Conservation (phyloP, 2,329 filamentous ascomycete species). For the Leptographium galeiforme region DNA sequence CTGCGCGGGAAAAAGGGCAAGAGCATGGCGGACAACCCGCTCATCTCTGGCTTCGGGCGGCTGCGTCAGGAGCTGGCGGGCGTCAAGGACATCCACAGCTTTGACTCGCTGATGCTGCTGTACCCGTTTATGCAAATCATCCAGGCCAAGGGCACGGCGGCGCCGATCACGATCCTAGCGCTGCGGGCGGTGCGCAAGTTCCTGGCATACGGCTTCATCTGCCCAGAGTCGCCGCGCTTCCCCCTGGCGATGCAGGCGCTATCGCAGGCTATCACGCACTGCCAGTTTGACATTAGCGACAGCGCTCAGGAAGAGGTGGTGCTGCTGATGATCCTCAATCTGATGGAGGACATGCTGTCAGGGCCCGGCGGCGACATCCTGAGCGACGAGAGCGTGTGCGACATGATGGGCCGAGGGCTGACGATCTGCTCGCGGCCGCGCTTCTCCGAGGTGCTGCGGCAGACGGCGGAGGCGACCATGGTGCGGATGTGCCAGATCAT, state of each 20-base stretch:
- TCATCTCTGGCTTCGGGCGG: conserved; percentile 89
- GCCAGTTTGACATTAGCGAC: conserved; percentile 93
- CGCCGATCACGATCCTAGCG: conserved; percentile 88
- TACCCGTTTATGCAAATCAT: conserved; percentile 95
- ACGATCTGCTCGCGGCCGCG: conserved; percentile 94
- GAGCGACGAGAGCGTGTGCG: conserved; percentile 96
- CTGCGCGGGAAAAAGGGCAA: conserved; percentile 88
- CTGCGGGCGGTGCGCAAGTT: conserved; percentile 93
- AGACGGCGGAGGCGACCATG: conserved; percentile 93
- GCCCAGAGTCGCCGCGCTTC: conserved; percentile 71
- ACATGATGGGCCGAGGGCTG: conserved; percentile 97
- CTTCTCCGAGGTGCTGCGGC: conserved; percentile 76
- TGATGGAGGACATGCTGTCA: conserved; percentile 98
- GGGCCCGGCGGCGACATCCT: conserved; percentile 82
- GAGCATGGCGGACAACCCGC: conserved; percentile 92
- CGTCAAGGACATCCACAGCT: conserved; percentile 77
- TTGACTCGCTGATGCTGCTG: conserved; percentile 79
- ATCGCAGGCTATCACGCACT: conserved; percentile 91
- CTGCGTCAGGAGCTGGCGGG: conserved; percentile 76
- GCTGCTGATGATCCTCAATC: conserved; percentile 78
- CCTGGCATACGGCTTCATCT: conserved; percentile 86
- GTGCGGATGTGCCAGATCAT: conserved; percentile 99
- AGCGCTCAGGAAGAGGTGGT: conserved; percentile 92
- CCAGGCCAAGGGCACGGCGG: conserved; percentile 87
- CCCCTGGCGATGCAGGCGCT: conserved; percentile 86